phyloP scores from a whole-genome alignment of 2,329 filamentous ascomycete genomes.

The Aotearoamyces nothofagi region DNA sequence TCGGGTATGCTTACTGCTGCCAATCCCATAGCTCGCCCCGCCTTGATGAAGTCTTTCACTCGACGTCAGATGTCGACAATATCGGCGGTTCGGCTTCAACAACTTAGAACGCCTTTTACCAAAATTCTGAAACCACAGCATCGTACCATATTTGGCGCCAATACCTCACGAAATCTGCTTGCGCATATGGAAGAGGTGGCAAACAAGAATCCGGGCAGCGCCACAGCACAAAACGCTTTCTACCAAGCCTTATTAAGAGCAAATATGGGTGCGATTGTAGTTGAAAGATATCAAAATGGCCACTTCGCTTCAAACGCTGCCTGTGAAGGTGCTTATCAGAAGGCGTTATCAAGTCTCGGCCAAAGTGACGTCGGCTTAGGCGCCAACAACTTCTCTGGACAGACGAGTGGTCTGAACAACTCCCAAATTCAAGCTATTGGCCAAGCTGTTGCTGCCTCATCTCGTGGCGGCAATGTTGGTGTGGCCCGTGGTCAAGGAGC shows the following conservation, averaged over 20 bases:
- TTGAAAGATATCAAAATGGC: slow-evolving; percentile 78
- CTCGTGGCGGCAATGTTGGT: slow-evolving; percentile 48
- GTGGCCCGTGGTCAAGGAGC: slow-evolving; percentile 28
- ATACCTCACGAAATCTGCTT: slow-evolving; percentile 42
- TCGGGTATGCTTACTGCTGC: slow-evolving; percentile 9
- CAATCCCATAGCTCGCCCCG: slow-evolving; percentile 10
- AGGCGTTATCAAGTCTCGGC: slow-evolving; percentile 52
- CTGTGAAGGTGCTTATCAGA: slow-evolving; percentile 66
- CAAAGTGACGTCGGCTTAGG: slow-evolving; percentile 20
- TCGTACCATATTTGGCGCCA: slow-evolving; percentile 14
- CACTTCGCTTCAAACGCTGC: slow-evolving; percentile 68
- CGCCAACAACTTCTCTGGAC: slow-evolving; percentile 9
- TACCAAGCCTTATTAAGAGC: slow-evolving; percentile 83
- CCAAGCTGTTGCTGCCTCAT: slow-evolving; percentile 64
- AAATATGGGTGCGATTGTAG: slow-evolving; percentile 84
- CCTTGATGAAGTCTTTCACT: slow-evolving; percentile 4
- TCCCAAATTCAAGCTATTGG: slow-evolving; percentile 64
- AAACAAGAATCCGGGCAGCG: slow-evolving; percentile 80
- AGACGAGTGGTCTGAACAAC: slow-evolving; percentile 29
- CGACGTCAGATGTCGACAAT: slow-evolving; percentile 1
- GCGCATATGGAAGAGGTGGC: slow-evolving; percentile 81
- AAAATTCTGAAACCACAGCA: slow-evolving; percentile 7
- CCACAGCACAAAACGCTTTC: slow-evolving; percentile 81
- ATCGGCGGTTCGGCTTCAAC: slow-evolving; percentile 8
- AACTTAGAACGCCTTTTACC: slow-evolving; percentile 5